Conservation (phyloP, 75 land plant genomes). For the Selaginella tamariscina region DNA sequence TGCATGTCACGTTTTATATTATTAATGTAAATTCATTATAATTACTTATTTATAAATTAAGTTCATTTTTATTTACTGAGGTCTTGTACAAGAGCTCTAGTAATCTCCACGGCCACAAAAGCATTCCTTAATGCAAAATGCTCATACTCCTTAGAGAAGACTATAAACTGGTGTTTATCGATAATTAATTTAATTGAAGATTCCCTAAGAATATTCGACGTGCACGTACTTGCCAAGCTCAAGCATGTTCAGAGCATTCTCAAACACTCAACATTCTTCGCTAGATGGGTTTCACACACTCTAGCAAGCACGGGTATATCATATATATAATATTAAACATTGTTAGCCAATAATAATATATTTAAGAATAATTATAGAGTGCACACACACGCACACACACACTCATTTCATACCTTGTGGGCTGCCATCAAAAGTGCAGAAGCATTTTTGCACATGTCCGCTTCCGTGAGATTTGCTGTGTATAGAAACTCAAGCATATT, state of each 20-base stretch:
- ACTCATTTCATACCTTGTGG: no score
- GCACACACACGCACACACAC: no score
- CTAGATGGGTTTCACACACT: slow-evolving; percentile 42
- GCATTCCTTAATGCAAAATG: slow-evolving; percentile 66
- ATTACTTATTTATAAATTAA: no score
- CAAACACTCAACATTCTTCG: slow-evolving; percentile 30
- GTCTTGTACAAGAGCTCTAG: slow-evolving; percentile 18
- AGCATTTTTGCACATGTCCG: slow-evolving; percentile 34
- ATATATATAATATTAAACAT: no score
- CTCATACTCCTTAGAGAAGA: slow-evolving; percentile 50
- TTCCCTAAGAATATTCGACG: slow-evolving; percentile 38
- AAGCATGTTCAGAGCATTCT: slow-evolving; percentile 49
- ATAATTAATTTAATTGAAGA: slow-evolving; percentile 44
- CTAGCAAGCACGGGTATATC: slow-evolving; percentile 51
- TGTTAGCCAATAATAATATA: no score
- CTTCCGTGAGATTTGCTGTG: slow-evolving; percentile 38
- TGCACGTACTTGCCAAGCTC: slow-evolving; percentile 59
- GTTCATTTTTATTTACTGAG: slow-evolving; percentile 17
- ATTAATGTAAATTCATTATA: no score
- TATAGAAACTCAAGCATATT: slow-evolving; percentile 62
- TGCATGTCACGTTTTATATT: no score
- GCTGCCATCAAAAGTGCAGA: slow-evolving; percentile 49
- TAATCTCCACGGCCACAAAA: slow-evolving; percentile 36
- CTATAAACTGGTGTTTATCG: slow-evolving; percentile 45
- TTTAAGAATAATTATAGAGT: no score